Base-by-base conservation (phyloP, 345 rosid genomes). In the Cardiospermum halicacabum region DNA sequence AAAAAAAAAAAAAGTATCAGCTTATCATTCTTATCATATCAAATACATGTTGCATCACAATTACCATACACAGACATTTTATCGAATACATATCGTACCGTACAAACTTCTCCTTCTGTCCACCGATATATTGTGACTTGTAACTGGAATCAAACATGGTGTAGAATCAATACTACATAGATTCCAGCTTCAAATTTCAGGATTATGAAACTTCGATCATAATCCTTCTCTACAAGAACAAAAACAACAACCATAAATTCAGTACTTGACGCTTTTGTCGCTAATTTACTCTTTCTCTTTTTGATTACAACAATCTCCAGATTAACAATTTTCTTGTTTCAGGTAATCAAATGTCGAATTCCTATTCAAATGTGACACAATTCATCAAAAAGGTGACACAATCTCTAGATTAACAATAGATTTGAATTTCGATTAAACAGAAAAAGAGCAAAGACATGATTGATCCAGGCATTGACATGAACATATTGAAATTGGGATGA, bases 41-140 rank as follows among this genome's bases (percentile, higher is more conserved):
- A 34, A 11, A 11, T 4, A 34, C 4, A 34, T 34, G 6, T 34
- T 34, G 39, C 39, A 34, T 34, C 9, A 34, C 39, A 34, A 34
- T 34, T 5, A 34, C 39, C 39, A 34, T 34, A 34, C 6, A 34
- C 11, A 21, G 25, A 21, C 8, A 24, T 16, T 25, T 30, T 40
- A 58, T 55, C 45, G 9, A 48, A 30, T 50, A 18, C n/a, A 32
- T 34, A 30, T 31, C 63, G 47, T 73, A 85, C 92, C 97, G 86
- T 24, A 91, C 88, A 55, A 88, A 88, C 62, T 88, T 83, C 71
- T 88, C 93, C 67, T 71, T 84, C 48, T 86, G 85, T 60, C 91
- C 97, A 61, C 84, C 91, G 30, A 83, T 88, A 65, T 71, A 80
- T 68, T 84, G 93, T 64, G 96, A 88, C 77, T 88, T 91, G 82